phyloP scores from a whole-genome alignment of 192 early-diverging fungal species.

The Mortierella hygrophila region DNA sequence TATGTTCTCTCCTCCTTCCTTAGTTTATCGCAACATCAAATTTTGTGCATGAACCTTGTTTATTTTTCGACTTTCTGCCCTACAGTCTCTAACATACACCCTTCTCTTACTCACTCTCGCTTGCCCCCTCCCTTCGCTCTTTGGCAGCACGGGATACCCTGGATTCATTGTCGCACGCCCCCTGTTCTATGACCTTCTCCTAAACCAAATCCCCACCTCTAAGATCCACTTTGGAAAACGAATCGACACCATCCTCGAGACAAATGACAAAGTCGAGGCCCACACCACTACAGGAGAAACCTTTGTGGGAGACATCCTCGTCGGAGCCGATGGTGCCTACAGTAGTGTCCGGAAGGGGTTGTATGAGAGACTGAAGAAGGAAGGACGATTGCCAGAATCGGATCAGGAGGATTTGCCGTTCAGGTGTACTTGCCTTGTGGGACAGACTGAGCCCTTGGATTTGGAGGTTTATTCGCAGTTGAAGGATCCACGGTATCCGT shows the following conservation, averaged over 20 bases:
- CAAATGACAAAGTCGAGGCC: conserved; percentile 26
- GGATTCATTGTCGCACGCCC: neutral
- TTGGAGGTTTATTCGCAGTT: neutral
- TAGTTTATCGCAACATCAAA: neutral
- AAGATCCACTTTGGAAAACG: conserved; percentile 30
- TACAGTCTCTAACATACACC: too few relatives aligned
- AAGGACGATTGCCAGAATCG: neutral
- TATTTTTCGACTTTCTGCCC: too few relatives aligned
- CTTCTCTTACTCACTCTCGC: too few relatives aligned
- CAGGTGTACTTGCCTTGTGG: conserved; percentile 12
- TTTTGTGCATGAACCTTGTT: too few relatives aligned
- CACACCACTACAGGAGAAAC: conserved; percentile 9
- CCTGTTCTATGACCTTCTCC: conserved; percentile 1
- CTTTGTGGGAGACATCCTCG: conserved; percentile 29
- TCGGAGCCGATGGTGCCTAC: conserved; percentile 47
- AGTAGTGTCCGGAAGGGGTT: conserved; percentile 21
- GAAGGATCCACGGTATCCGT: neutral
- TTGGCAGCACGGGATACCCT: neutral
- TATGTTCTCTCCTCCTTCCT: neutral
- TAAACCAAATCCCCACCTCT: neutral
- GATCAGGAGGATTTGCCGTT: conserved; percentile 7
- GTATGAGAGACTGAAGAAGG: neutral
- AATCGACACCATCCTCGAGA: neutral
- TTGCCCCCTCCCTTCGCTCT: neutral
- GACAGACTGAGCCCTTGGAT: conserved; percentile 12